A percentile compares a stretch with the other conserved stretches of the same genome.
phyloP scores from a whole-genome alignment of 225 moss, liverwort and hornwort species.

The Sphagnum tenellum region DNA sequence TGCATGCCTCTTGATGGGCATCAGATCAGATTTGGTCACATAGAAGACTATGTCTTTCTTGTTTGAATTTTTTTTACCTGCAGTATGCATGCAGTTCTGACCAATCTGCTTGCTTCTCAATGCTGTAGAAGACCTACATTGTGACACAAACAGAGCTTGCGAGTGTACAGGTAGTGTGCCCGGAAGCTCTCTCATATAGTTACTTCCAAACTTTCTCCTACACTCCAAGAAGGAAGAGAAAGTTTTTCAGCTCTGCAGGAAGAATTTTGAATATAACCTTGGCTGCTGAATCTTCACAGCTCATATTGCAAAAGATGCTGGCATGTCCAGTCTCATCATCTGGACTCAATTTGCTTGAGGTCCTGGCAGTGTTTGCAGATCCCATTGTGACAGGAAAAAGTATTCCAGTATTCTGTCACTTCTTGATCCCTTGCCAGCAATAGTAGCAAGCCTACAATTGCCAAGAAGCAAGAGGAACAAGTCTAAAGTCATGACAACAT shows the following conservation, averaged over 20 bases:
- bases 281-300: conserved; percentile 38
- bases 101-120: conserved; percentile 56
- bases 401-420: conserved; percentile 3
- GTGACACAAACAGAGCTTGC: conserved; percentile 2
- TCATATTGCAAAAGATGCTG: conserved; percentile 25
- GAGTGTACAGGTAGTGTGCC: too few relatives aligned
- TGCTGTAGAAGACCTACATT: conserved; percentile 39
- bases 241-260: too few relatives aligned
- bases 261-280: too few relatives aligned
- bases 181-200: background rate
- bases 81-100: conserved; percentile 53
- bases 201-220: conserved; percentile 13
- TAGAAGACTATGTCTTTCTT: background rate
- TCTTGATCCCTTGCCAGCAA: conserved; percentile 35
- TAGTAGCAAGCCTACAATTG: conserved; percentile 40
- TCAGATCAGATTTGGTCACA: background rate
- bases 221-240: too few relatives aligned
- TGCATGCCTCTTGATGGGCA: too few relatives aligned
- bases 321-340: conserved; percentile 7
- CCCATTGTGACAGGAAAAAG: too few relatives aligned
- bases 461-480: background rate
- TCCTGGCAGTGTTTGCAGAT: too few relatives aligned
- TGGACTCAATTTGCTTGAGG: too few relatives aligned
- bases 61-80: conserved; percentile 25
- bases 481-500: too few relatives aligned